Percentiles rank a stretch among this genome's conserved stretches.
Evolutionary conservation across 1,284 basidiomycete species (phyloP).

Genomic region (Malassezia furfur): DNA sequence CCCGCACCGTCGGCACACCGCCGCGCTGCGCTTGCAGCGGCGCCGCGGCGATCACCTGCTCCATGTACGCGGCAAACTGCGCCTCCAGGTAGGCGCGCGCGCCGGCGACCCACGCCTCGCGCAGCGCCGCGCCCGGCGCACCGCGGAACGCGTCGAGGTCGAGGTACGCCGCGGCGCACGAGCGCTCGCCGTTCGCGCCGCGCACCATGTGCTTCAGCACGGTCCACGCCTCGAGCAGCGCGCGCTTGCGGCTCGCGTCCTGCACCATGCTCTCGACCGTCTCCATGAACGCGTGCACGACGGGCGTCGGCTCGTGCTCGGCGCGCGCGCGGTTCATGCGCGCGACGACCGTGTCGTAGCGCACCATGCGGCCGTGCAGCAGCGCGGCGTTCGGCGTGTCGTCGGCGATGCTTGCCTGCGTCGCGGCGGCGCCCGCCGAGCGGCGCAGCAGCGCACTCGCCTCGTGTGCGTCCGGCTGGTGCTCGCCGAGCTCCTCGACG

Average conservation of each 20-base stretch:
- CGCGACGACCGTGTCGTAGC: constrained; percentile 39
- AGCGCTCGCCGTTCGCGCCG: constrained; percentile 51
- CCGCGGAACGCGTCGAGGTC: constrained; percentile 19
- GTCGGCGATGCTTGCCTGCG: constrained; percentile 10
- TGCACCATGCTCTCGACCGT: constrained; percentile 22
- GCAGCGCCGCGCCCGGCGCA: constrained; percentile 29
- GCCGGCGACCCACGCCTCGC: constrained; percentile 59
- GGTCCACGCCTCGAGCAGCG: constrained; percentile 50
- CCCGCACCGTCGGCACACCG: constrained; percentile 70
- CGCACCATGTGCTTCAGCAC: constrained; percentile 51
- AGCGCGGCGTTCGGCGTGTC: constrained; percentile 14
- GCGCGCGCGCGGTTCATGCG: constrained; percentile 39
- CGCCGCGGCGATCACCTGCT: constrained; percentile 70
- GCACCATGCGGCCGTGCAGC: constrained; percentile 41
- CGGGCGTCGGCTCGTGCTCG: constrained; percentile 25
- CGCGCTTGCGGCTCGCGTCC: constrained; percentile 32
- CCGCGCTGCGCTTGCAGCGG: constrained; percentile 79
- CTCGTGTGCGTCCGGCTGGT: constrained; percentile 22
- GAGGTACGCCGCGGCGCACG: constrained; percentile 53
- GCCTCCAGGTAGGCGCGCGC: constrained; percentile 66
- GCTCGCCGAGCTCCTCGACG: constrained; percentile 71
- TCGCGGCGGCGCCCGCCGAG: not conserved
- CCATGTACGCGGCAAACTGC: constrained; percentile 68
- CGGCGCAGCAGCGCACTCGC: constrained; percentile 6
- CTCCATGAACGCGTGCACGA: constrained; percentile 36